Evolutionary conservation across 495 filamentous ascomycete genomes (phyloP).

Genomic region (Trichoderma reesei): DNA sequence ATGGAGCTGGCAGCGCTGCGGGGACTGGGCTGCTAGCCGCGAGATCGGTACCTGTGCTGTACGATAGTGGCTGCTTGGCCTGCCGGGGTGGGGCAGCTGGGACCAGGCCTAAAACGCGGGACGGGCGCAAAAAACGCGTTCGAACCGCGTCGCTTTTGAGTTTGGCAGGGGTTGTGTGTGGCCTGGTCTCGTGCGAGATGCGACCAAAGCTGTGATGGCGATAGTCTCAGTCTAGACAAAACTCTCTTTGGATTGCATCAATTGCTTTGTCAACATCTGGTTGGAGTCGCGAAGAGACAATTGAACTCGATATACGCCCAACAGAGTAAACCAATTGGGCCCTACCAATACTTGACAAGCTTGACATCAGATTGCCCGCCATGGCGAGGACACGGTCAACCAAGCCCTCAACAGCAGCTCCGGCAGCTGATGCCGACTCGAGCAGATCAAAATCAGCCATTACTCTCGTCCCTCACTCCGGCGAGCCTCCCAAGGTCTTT

Average conservation of each 20-base stretch:
- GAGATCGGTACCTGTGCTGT: neutral
- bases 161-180: conserved; percentile 22
- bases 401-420: conserved; percentile 20
- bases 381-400: conserved; percentile 22
- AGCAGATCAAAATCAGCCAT: conserved; percentile 24
- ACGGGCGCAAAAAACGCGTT: neutral
- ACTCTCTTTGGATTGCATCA: no score
- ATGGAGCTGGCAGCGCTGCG: no score
- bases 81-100: neutral
- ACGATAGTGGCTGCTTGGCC: neutral
- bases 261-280: no score
- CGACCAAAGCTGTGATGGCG: no score
- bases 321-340: neutral
- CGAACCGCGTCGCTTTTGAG: conserved; percentile 7
- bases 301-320: neutral
- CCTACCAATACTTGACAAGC: neutral
- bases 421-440: conserved; percentile 16
- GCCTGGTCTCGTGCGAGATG: neutral
- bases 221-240: no score
- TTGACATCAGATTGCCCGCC: conserved; percentile 3
- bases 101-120: neutral
- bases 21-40: no score
- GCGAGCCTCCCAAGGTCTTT: conserved; percentile 57
- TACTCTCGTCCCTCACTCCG: conserved; percentile 24
- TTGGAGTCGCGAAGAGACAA: no score